Base-by-base conservation (phyloP, 108 stramenopile genomes). In the Cyclotella cryptica region DNA sequence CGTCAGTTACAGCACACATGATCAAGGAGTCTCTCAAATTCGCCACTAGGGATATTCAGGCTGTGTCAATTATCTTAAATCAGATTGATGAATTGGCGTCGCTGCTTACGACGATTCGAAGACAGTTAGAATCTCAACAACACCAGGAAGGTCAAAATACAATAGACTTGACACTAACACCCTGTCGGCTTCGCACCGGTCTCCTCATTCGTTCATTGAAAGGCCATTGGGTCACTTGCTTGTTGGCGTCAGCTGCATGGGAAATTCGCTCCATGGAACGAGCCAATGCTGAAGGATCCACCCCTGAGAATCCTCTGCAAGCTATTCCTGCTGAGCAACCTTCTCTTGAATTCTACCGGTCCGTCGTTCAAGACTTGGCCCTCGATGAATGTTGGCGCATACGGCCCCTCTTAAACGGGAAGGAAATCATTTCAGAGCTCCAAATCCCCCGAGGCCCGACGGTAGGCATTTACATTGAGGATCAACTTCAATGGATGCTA, bases 1-100 rank as follows among this genome's bases (percentile, higher is more conserved):
- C 79, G 15, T 53, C 67, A 28, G 87, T 93, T 7, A 83, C 82
- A 4, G 59, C 87, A 39, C 90, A 88, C 72, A 90, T 95, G 86
- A 82, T 93, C 26, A 88, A 88, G 61, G 92, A 95, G 53, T 72
- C 88, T 17, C 81, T 95, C 63, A 95, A 95, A 69, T 95, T 90
- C 64, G 84, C 88, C 45, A 86, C 88, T 64, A 86, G 83, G 27
- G 92, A 95, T 61, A 79, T 84, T 18, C 66, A 74, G 54, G 86
- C 69, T 52, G 82, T 93, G 26, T 51, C 69, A 10, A 77, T 66
- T 27, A 68, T 93, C 9, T 57, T 86, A 46, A 63, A 86, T 14
- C 64, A 85, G 55, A 78, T 92, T 29, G 91, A 92, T 71, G 78
- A 79, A 29, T 88, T 93, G 90, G 52, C 72, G 26, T 64, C 59